Percentiles rank a stretch among this genome's conserved stretches.
phyloP scores from a whole-genome alignment of 2,329 filamentous ascomycete genomes.

The Herpotrichia juniperi region DNA sequence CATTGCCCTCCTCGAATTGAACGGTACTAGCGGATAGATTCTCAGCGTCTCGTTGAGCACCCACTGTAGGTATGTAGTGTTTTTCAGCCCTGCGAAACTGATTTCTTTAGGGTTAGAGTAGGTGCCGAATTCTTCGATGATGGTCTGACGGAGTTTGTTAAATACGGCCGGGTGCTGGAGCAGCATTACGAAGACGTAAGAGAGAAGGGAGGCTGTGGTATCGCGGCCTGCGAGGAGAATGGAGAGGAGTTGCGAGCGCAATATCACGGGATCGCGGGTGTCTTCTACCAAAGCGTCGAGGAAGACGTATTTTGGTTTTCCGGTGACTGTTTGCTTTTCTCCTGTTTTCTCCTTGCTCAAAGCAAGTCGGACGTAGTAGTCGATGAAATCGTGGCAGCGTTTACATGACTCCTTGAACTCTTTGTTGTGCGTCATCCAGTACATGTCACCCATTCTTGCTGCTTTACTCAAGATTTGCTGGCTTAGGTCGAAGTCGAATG shows the following conservation, averaged over 20 bases:
- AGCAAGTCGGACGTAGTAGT: constrained; percentile 31
- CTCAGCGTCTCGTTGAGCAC: constrained; percentile 42
- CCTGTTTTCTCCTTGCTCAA: constrained; percentile 21
- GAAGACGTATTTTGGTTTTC: constrained; percentile 69
- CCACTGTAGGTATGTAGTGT: constrained; percentile 39
- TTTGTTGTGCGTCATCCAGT: constrained; percentile 36
- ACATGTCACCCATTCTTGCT: constrained; percentile 33
- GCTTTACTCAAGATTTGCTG: constrained; percentile 21
- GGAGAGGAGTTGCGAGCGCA: constrained; percentile 82
- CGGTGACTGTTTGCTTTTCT: constrained; percentile 12
- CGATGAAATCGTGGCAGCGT: constrained; percentile 32
- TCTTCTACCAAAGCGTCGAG: constrained; percentile 80
- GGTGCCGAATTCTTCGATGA: constrained; percentile 50
- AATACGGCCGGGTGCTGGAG: constrained; percentile 45
- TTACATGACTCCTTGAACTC: constrained; percentile 35
- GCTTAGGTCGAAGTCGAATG: constrained; percentile 27
- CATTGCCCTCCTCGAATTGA: constrained; percentile 37
- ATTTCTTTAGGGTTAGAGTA: constrained; percentile 44
- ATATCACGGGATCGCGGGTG: constrained; percentile 68
- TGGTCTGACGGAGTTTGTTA: constrained; percentile 41
- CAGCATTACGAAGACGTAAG: constrained; percentile 66
- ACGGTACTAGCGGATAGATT: constrained; percentile 40
- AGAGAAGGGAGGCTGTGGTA: constrained; percentile 81
- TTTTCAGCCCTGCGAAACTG: constrained; percentile 47
- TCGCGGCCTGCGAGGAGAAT: constrained; percentile 85